These are phyloP conservation scores for Boletus sp. DNA, from an alignment of 768 basidiomycete genomes.

Conservation along the genomic window DNA sequence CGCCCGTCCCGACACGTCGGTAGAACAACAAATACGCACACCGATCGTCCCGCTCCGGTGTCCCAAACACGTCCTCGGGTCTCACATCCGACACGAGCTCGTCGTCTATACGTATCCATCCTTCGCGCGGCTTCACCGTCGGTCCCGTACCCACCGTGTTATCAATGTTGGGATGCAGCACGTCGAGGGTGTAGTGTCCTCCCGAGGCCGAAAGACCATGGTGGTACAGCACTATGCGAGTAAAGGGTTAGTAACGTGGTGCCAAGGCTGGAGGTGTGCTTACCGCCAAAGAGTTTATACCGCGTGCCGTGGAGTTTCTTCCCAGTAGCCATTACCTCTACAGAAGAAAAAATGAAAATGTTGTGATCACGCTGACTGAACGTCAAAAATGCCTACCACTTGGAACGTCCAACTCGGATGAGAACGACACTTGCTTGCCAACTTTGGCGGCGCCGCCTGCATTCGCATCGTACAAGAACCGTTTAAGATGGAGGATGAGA, in stretches of 20 bases:
- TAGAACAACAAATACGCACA: constrained; percentile 91
- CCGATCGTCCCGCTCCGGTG: constrained; percentile 51
- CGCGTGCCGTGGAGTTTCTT: constrained; percentile 46
- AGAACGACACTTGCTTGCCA: constrained; percentile 76
- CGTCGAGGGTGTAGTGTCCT: constrained; percentile 93
- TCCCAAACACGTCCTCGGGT: constrained; percentile 67
- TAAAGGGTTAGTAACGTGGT: neutral
- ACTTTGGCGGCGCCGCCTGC: constrained; percentile 82
- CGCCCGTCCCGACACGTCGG: constrained; percentile 44
- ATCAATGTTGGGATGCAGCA: constrained; percentile 70
- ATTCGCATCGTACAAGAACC: constrained; percentile 81
- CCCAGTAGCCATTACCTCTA: constrained; percentile 61
- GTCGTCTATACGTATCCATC: constrained; percentile 94
- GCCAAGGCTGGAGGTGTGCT: constrained; percentile 14
- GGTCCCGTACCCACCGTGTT: constrained; percentile 24
- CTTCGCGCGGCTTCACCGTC: constrained; percentile 43
- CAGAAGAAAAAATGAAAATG: neutral
- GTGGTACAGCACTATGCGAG: constrained; percentile 74
- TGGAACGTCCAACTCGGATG: constrained; percentile 73
- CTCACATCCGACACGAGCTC: constrained; percentile 76
- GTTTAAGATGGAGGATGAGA: constrained; percentile 84
- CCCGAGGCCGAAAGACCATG: constrained; percentile 88
- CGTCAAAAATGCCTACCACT: constrained; percentile 40
- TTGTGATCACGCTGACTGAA: no score
- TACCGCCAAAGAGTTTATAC: constrained; percentile 85